These are phyloP conservation scores for Arabidopsis hybrid DNA, from an alignment of 441 rosid species.

Conservation along the genomic window DNA sequence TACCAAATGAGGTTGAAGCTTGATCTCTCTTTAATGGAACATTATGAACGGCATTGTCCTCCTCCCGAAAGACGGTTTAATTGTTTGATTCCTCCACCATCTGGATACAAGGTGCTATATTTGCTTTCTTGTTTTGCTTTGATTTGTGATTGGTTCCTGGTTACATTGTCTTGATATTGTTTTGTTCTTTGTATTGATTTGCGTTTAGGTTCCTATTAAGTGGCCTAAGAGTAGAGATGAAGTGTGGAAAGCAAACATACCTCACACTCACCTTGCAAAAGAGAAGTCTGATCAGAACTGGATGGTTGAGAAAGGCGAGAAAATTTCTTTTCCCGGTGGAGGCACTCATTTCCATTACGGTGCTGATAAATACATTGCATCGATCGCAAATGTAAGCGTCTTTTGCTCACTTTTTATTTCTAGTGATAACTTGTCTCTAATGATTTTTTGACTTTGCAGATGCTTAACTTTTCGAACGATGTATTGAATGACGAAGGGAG, in stretches of 20 bases:
- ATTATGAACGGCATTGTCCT: constrained; percentile 98
- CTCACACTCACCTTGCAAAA: constrained; percentile 98
- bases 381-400: constrained; percentile 85
- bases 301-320: constrained; percentile 99
- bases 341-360: constrained; percentile 99
- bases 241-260: constrained; percentile 99
- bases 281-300: constrained; percentile 99
- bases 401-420: neutral
- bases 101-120: constrained; percentile 82
- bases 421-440: constrained; percentile 1
- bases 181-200: constrained; percentile 21
- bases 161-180: constrained; percentile 1
- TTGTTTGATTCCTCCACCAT: constrained; percentile 98
- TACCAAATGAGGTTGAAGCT: constrained; percentile 97
- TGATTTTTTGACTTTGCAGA: constrained; percentile 51
- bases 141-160: neutral
- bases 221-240: constrained; percentile 99
- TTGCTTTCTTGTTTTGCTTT: constrained; percentile 4
- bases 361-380: constrained; percentile 96
- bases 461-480: constrained; percentile 89
- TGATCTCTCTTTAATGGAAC: constrained; percentile 96
- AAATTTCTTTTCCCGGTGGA: constrained; percentile 92
- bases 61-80: constrained; percentile 89
- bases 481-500: constrained; percentile 82
- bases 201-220: constrained; percentile 82